phyloP scores from a whole-genome alignment of 345 rosid genomes.

The Aethionema arabicum region DNA sequence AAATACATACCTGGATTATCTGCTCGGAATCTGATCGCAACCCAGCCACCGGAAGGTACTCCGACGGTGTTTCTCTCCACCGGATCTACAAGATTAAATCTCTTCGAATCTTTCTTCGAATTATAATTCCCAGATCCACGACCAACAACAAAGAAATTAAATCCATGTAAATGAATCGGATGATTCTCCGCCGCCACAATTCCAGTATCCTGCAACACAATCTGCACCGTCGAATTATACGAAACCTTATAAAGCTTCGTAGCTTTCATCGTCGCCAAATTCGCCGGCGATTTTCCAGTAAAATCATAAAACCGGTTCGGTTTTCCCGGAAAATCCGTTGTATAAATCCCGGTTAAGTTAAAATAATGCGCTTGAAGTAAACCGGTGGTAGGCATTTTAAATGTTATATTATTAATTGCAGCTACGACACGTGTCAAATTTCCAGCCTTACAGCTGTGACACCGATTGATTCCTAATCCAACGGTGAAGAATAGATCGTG shows the following conservation, averaged over 20 bases:
- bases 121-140: conserved; percentile 72
- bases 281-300: conserved; percentile 61
- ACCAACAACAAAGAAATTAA: conserved; percentile 80
- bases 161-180: conserved; percentile 91
- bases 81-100: conserved; percentile 82
- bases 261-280: conserved; percentile 61
- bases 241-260: conserved; percentile 63
- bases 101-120: conserved; percentile 50
- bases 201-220: conserved; percentile 80
- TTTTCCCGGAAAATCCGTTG: conserved; percentile 69
- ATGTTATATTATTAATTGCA: conserved; percentile 68
- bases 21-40: conserved; percentile 78
- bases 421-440: conserved; percentile 67
- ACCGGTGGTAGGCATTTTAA: conserved; percentile 62
- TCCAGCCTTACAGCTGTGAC: conserved; percentile 52
- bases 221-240: conserved; percentile 67
- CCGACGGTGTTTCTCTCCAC: conserved; percentile 89
- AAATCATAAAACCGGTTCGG: conserved; percentile 54
- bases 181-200: conserved; percentile 80
- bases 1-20: conserved; percentile 76
- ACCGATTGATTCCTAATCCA: conserved; percentile 71
- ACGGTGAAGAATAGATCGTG: conserved; percentile 64
- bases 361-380: conserved; percentile 81
- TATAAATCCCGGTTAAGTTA: conserved; percentile 64
- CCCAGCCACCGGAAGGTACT: conserved; percentile 93